These are phyloP conservation scores for Phanerochaete sordida DNA, from an alignment of 768 basidiomycete genomes.

Conservation along the genomic window DNA sequence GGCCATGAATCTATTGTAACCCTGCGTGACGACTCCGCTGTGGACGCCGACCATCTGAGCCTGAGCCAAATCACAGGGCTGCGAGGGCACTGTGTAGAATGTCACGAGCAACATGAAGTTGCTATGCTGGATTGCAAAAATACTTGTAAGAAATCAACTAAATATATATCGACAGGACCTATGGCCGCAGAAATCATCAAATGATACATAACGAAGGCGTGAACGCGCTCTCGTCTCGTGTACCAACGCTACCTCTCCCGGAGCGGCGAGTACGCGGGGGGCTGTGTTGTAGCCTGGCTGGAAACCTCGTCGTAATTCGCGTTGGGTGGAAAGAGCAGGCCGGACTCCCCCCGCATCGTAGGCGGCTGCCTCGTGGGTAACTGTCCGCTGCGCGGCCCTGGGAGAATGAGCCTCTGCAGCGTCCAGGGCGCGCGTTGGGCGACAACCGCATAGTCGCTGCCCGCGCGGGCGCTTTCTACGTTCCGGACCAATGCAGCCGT, in stretches of 20 bases:
- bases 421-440: not conserved
- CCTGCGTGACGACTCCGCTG: no score
- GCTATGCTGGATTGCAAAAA: not conserved
- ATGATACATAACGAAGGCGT: not conserved
- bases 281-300: not conserved
- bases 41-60: no score
- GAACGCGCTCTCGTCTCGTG: not conserved
- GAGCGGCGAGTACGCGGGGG: conserved; percentile 7
- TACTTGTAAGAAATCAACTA: not conserved
- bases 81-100: no score
- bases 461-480: not conserved
- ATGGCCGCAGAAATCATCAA: no score
- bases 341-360: conserved; percentile 7
- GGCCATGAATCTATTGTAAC: no score
- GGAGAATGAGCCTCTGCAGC: not conserved
- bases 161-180: no score
- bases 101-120: not conserved
- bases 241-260: not conserved
- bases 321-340: conserved; percentile 7
- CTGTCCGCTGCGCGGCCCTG: not conserved
- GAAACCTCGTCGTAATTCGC: not conserved
- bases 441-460: not conserved
- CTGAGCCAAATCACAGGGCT: no score
- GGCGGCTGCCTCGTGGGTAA: not conserved
- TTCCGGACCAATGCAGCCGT: not conserved